A percentile compares a stretch with the other conserved stretches of the same genome.
Conservation (phyloP, 768 basidiomycete genomes). For the Mycena capillaripes region DNA sequence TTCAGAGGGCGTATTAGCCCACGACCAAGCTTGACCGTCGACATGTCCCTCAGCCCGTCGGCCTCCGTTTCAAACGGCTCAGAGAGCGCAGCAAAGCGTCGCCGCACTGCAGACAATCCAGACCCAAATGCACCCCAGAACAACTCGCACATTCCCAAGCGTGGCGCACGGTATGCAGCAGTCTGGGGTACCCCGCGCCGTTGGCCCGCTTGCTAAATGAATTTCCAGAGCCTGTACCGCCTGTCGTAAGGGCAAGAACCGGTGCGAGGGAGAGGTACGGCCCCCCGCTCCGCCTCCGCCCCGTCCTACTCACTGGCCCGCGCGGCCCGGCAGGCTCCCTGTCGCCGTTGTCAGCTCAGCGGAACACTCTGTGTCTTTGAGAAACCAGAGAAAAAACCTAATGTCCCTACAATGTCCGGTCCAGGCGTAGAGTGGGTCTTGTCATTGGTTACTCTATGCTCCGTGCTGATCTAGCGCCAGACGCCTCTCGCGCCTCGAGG, state of each 20-base stretch:
- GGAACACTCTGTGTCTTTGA: conserved; percentile 89
- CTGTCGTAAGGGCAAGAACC: conserved; percentile 93
- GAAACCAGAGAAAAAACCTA: conserved; percentile 89
- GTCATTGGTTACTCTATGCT: conserved; percentile 32
- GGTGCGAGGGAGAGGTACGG: conserved; percentile 78
- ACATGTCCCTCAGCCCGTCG: conserved; percentile 80
- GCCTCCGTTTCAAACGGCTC: conserved; percentile 69
- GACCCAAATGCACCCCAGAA: conserved; percentile 47
- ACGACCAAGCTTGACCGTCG: too few species aligned
- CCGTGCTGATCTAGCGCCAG: conserved; percentile 52
- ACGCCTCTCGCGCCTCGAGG: conserved; percentile 86
- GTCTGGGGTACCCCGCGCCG: not conserved
- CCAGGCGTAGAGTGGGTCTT: conserved; percentile 80
- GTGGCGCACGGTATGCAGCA: conserved; percentile 68
- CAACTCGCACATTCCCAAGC: conserved; percentile 83
- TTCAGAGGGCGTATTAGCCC: too few species aligned
- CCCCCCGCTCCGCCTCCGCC: conserved; percentile 72
- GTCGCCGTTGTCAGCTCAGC: conserved; percentile 89
- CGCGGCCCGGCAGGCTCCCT: conserved; percentile 80
- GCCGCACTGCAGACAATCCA: conserved; percentile 60
- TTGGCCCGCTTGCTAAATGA: not conserved
- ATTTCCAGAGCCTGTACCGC: conserved; percentile 78
- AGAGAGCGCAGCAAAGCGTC: conserved; percentile 69
- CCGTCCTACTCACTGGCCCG: conserved; percentile 79
- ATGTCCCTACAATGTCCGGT: conserved; percentile 66